Base-by-base conservation (phyloP, 176 grass and related monocot genomes). In the Panicum miliaceum region DNA sequence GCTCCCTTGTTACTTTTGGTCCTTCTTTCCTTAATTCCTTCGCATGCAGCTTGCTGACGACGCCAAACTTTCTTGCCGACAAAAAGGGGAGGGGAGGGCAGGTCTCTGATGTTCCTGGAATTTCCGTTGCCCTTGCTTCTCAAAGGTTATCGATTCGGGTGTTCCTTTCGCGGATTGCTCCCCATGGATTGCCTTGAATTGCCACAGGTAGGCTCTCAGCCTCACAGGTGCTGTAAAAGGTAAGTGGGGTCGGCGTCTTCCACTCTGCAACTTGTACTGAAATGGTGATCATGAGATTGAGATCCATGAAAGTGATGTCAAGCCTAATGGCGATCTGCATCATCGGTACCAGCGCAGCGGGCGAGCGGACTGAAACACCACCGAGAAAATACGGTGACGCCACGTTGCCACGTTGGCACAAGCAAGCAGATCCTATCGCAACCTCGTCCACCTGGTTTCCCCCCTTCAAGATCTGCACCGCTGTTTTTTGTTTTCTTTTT, bases 351-450 rank as follows among this genome's bases (percentile, higher is more conserved):
- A 9, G 13, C 13, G 12, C 7, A 8, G 12, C 45, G 12, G n/a
- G 53, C 53, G 7, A 6, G 19, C 53, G 7, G 53, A 0, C 19
- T 3, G 52, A 20, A 1, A 0, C 51, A 10, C 62, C 12, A 4
- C 62, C 25, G 36, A 35, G 4, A 46, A 12, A 47, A 59, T 26
- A 48, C 14, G 7, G 12, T 20, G 29, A 83, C 69, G 70, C 57
- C 29, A 63, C 26, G 56, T 50, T 83, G 70, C 57, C 29, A 63
- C 26, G 56, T 50, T 83, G 79, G 19, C 22, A 81, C 58, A 14
- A 41, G 79, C 64, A 29, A 41, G 10, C 47, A 27, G 22, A 54
- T 68, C 46, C 26, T 18, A 20, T 5, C 25, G 37, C 75, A 43
- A 36, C 77, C 77, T 81, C 78, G 12, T 19, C 32, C 32, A 36